A percentile compares a stretch with the other conserved stretches of the same genome.
Evolutionary conservation across 2,329 filamentous ascomycete genomes (phyloP).

Genomic region (Coniella lustricola): DNA sequence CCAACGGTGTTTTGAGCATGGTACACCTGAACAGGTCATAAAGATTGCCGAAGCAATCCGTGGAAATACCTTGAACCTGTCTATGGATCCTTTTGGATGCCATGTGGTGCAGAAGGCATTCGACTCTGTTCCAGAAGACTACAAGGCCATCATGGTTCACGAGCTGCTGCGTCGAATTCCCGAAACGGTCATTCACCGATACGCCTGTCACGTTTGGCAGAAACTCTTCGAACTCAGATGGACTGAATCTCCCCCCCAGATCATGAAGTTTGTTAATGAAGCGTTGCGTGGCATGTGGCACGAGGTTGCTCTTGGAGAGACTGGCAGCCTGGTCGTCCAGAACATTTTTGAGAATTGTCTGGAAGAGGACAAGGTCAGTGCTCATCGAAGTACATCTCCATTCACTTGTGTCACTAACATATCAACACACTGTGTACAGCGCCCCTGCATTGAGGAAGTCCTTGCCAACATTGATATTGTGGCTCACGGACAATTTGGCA

Average conservation of each 20-base stretch:
- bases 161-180: conserved; percentile 91
- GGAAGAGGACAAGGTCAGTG: conserved; percentile 87
- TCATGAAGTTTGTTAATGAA: conserved; percentile 98
- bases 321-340: conserved; percentile 94
- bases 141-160: conserved; percentile 98
- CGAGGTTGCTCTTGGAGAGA: conserved; percentile 93
- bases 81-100: conserved; percentile 98
- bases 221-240: conserved; percentile 97
- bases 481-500: conserved; percentile 94
- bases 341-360: conserved; percentile 99
- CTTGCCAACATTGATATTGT: conserved; percentile 92
- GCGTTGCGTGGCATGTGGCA: conserved; percentile 96
- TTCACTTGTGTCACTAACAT: neutral
- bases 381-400: neutral
- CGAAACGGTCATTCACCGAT: conserved; percentile 96
- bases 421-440: conserved; percentile 43
- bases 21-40: conserved; percentile 87
- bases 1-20: conserved; percentile 97
- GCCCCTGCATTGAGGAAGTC: conserved; percentile 95
- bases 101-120: conserved; percentile 99
- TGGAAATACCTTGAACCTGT: conserved; percentile 86
- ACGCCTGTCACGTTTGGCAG: conserved; percentile 99
- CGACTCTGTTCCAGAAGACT: conserved; percentile 92
- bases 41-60: conserved; percentile 92
- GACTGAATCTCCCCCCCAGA: conserved; percentile 89